Percentiles rank a stretch among this genome's conserved stretches.
Evolutionary conservation across 768 basidiomycete species (phyloP).

Genomic region (Suillus plorans): DNA sequence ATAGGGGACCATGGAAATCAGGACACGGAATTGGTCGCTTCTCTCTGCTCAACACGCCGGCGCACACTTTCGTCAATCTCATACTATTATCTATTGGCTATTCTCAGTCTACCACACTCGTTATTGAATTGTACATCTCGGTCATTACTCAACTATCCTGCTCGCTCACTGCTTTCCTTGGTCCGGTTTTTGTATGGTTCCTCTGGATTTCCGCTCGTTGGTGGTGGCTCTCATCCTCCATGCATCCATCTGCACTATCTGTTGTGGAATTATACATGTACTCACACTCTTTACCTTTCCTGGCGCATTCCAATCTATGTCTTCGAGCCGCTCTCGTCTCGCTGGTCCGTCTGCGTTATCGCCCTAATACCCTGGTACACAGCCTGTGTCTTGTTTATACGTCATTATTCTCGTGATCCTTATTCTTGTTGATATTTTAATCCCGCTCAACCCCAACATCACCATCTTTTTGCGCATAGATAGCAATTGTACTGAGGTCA

Average conservation of each 20-base stretch:
- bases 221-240: constrained; percentile 5
- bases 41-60: background rate
- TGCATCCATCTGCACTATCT: constrained; percentile 12
- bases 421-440: background rate
- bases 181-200: constrained; percentile 8
- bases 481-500: constrained; percentile 5
- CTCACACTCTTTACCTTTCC: constrained; percentile 15
- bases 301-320: background rate
- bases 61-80: background rate
- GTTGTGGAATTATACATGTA: constrained; percentile 37
- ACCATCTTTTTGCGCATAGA: background rate
- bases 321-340: background rate
- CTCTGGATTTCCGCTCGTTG: constrained; percentile 17
- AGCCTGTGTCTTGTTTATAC: background rate
- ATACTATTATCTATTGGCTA: constrained; percentile 9
- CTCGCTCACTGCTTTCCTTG: constrained; percentile 11
- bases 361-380: background rate
- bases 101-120: constrained; percentile 4
- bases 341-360: background rate
- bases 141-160: constrained; percentile 9
- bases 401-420: background rate
- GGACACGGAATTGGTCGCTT: background rate
- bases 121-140: constrained; percentile 1
- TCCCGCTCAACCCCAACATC: background rate
- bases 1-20: background rate